phyloP scores from a whole-genome alignment of 176 grass and related monocot genomes.

The Raddia distichophylla region DNA sequence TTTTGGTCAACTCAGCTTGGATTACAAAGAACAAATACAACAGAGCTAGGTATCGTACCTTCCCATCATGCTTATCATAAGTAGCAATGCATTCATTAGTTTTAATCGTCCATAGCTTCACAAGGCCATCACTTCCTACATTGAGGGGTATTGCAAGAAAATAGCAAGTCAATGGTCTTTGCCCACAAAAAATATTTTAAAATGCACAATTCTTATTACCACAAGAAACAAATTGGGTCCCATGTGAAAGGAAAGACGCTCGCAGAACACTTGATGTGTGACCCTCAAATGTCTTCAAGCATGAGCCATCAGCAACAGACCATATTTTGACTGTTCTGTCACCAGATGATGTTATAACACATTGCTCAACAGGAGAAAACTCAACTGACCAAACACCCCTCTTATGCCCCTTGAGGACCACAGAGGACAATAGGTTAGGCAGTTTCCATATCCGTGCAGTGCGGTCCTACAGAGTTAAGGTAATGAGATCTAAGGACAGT shows the following conservation, averaged over 20 bases:
- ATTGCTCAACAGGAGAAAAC: conserved; percentile 96
- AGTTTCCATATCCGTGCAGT: conserved; percentile 96
- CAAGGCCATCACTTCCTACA: conserved; percentile 92
- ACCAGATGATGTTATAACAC: conserved; percentile 89
- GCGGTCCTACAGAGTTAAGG: conserved; percentile 64
- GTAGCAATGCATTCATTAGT: conserved; percentile 93
- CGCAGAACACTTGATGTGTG: conserved; percentile 87
- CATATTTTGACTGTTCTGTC: conserved; percentile 96
- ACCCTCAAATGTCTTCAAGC: conserved; percentile 95
- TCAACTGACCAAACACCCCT: conserved; percentile 95
- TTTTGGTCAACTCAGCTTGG: neutral
- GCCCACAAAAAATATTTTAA: neutral
- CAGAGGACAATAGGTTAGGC: conserved; percentile 69
- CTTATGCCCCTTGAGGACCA: conserved; percentile 84
- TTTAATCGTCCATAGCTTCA: conserved; percentile 94
- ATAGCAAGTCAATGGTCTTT: conserved; percentile 12
- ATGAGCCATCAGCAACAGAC: conserved; percentile 83
- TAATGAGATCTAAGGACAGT: conserved; percentile 31
- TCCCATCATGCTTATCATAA: conserved; percentile 94
- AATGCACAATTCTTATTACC: conserved; percentile 55
- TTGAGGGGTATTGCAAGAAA: conserved; percentile 42
- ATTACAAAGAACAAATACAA: conserved; percentile 16
- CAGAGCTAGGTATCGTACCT: conserved; percentile 54
- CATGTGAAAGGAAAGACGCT: conserved; percentile 79
- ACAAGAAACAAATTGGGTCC: conserved; percentile 86